Base-by-base conservation (phyloP, 805 yeast genomes). In the Metschnikowia chrysomelidarum region DNA sequence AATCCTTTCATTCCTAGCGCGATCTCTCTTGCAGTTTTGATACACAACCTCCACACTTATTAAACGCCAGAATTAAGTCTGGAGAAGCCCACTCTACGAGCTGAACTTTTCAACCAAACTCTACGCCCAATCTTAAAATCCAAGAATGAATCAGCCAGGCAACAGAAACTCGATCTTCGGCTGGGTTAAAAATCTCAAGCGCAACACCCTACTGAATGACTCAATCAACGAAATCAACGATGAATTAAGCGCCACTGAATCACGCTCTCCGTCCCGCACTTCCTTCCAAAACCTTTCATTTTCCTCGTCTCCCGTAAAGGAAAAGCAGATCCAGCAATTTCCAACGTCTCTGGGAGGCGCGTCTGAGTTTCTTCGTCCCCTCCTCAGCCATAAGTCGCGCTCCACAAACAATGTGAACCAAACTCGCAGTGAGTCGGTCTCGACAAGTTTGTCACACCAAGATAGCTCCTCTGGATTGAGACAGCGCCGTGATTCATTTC, bases 401-500 rank as follows among this genome's bases (percentile, higher is more conserved):
- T 73, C 78, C 15, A 62, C 76, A 11, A 73, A 71, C 47, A 68
- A 69, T 46, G 67, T 69, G 26, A 56, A 56, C 40, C 43, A 69
- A 34, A 60, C 56, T 9, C 49, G 71, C 14, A 63, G 73, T 6
- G 66, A 69, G 59, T 46, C 59, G 34, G 52, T 50, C n/a, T 42
- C 61, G 7, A 51, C 50, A 24, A 40, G 26, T 27, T 33, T 36
- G 14, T 38, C 47, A 7, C 27, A 41, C 24, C 43, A 38, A 11
- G 48, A 47, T 22, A 42, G 40, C 31, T 28, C 38, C 24, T 25
- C 31, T 19, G 34, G 35, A 15, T 53, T 71, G 13, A 58, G 73
- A 40, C 74, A 68, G 40, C 77, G 72, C 41, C 57, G 80, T 8
- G 80, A 75, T 48, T 62, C 72, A 3, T 75, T 73, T 43, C 51